These are phyloP conservation scores for Spiraea crenata DNA, from an alignment of 331 rosid genomes.

Conservation along the genomic window DNA sequence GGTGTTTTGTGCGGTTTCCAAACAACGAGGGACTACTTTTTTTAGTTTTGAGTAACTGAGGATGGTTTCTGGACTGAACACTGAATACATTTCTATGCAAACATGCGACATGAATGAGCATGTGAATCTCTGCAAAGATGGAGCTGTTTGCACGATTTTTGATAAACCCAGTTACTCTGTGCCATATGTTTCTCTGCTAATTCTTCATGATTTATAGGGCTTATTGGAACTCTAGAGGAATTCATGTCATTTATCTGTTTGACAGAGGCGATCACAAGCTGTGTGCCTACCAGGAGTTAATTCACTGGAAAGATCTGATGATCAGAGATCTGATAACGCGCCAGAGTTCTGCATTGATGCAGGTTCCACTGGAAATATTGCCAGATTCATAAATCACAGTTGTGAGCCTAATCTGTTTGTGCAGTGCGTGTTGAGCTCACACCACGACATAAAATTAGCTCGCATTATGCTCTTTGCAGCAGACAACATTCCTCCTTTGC, in stretches of 20 bases:
- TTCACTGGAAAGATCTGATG: conserved; percentile 56
- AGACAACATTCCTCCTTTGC: conserved; percentile 91
- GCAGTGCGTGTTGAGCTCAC: conserved; percentile 92
- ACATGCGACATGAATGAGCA: background rate
- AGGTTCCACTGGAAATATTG: conserved; percentile 79
- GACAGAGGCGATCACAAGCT: conserved; percentile 68
- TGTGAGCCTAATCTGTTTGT: conserved; percentile 96
- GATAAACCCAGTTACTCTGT: background rate
- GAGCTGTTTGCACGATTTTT: background rate
- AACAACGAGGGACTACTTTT: background rate
- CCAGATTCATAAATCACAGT: conserved; percentile 89
- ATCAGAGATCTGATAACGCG: conserved; percentile 48
- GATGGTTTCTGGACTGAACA: conserved; percentile 2
- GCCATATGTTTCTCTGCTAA: background rate
- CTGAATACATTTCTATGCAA: background rate
- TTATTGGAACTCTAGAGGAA: background rate
- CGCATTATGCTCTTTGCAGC: conserved; percentile 91
- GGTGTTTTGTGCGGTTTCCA: background rate
- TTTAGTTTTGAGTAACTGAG: background rate
- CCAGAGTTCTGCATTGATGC: conserved; percentile 96
- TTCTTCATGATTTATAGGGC: background rate
- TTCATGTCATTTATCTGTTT: conserved; percentile 9
- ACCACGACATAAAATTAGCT: conserved; percentile 77
- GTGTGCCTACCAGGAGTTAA: conserved; percentile 33
- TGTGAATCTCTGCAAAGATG: background rate